Conservation (phyloP, 768 basidiomycete species). For the Phylloporus sp. region DNA sequence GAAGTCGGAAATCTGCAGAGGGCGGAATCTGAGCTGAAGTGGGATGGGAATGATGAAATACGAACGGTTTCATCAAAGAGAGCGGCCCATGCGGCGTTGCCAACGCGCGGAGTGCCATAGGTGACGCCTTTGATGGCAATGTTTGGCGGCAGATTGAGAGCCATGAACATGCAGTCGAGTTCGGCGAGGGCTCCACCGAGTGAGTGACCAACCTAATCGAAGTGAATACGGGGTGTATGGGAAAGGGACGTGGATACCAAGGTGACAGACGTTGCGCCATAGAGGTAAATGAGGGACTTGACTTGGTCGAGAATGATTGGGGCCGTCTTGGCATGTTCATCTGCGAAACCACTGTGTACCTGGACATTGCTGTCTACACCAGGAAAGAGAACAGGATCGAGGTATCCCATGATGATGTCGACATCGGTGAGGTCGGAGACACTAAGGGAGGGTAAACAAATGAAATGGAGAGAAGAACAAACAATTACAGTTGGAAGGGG, state of each 20-base stretch:
- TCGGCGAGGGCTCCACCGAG: constrained; percentile 51
- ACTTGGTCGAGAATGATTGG: constrained; percentile 40
- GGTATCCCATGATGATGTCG: constrained; percentile 35
- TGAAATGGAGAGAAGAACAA: background rate
- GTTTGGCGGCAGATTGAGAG: constrained; percentile 41
- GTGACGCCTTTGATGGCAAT: constrained; percentile 31
- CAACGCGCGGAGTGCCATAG: constrained; percentile 29
- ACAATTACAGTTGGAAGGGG: constrained; percentile 45
- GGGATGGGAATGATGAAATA: background rate
- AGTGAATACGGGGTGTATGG: background rate
- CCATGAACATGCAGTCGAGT: constrained; percentile 45
- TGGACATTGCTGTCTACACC: constrained; percentile 40
- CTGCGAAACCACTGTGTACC: constrained; percentile 52
- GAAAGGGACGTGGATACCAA: constrained; percentile 27
- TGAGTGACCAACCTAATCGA: constrained; percentile 41
- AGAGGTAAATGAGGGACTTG: constrained; percentile 34
- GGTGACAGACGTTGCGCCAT: constrained; percentile 38
- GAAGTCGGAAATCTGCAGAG: constrained; percentile 20
- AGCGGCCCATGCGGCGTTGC: constrained; percentile 26
- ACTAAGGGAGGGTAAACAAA: constrained; percentile 24
- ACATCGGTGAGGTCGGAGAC: constrained; percentile 48
- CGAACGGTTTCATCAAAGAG: constrained; percentile 25
- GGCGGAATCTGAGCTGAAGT: background rate
- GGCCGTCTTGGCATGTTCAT: constrained; percentile 47
- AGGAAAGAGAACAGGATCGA: constrained; percentile 50